phyloP scores from a whole-genome alignment of 352 stramenopile species.

The Plasmopara viticola region DNA sequence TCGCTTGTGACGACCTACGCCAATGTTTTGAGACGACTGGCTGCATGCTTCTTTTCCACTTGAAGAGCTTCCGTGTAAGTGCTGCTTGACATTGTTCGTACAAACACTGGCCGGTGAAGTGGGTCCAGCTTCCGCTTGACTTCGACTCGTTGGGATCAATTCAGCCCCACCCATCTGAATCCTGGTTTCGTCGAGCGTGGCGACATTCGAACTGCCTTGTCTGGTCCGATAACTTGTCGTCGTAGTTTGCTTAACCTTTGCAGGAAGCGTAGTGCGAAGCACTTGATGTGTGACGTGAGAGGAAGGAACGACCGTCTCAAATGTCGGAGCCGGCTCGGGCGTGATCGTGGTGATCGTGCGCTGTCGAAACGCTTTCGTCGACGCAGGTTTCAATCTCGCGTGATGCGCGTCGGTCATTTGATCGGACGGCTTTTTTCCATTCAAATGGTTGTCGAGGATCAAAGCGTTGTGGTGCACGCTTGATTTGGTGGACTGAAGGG shows the following conservation, averaged over 20 bases:
- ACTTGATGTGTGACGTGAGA: constrained; percentile 20
- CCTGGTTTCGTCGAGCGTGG: constrained; percentile 4
- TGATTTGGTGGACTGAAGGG: constrained; percentile 18
- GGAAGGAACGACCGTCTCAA: constrained; percentile 14
- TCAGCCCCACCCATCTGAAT: constrained; percentile 9
- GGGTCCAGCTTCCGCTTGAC: constrained; percentile 4
- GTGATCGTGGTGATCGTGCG: constrained; percentile 14
- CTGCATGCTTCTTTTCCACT: constrained; percentile 23
- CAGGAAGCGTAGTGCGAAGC: constrained; percentile 14
- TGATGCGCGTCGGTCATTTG: constrained; percentile 3
- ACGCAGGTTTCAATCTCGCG: constrained; percentile 5
- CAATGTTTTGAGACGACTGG: neutral
- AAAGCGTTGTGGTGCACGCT: constrained; percentile 17
- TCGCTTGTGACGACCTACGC: neutral
- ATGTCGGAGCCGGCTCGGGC: constrained; percentile 8
- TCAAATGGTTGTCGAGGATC: constrained; percentile 18
- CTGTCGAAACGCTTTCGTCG: constrained; percentile 9
- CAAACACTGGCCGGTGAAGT: constrained; percentile 14
- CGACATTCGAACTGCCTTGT: constrained; percentile 5
- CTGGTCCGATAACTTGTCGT: constrained; percentile 10
- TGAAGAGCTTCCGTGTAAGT: constrained; percentile 19
- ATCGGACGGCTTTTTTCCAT: constrained; percentile 9
- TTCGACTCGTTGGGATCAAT: constrained; percentile 9
- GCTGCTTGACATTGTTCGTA: constrained; percentile 15
- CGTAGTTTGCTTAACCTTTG: constrained; percentile 12